These are phyloP conservation scores for Trichopus zeylanicus DNA, from an alignment of 116 monocot genomes.

Conservation along the genomic window DNA sequence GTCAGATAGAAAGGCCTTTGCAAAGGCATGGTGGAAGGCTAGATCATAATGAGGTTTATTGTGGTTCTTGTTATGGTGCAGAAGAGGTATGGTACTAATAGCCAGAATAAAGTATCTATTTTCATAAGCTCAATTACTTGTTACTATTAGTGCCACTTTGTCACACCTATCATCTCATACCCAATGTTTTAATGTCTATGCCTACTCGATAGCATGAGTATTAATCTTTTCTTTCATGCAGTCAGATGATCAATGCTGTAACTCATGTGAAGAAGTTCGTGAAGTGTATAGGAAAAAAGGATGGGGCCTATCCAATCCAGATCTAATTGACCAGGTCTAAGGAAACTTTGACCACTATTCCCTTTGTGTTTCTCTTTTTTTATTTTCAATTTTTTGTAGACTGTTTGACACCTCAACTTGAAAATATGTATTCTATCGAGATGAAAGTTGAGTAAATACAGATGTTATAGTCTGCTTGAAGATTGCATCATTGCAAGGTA, in stretches of 20 bases:
- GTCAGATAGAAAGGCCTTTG: slow-evolving; percentile 71
- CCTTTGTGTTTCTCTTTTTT: background rate
- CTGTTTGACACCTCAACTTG: no score
- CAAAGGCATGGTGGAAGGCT: slow-evolving; percentile 85
- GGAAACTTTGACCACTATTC: background rate
- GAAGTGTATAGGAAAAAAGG: slow-evolving; percentile 3
- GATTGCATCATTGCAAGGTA: no score
- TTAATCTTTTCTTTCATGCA: background rate
- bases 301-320: background rate
- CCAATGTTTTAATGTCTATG: background rate
- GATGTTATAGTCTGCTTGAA: no score
- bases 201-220: background rate
- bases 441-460: no score
- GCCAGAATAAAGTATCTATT: no score
- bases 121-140: background rate
- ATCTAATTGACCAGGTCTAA: background rate
- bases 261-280: slow-evolving; percentile 3
- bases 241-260: slow-evolving; percentile 1
- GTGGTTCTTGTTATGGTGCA: slow-evolving; percentile 84
- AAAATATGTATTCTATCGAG: no score
- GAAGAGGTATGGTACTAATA: slow-evolving; percentile 60
- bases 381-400: no score
- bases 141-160: background rate
- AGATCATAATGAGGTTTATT: slow-evolving; percentile 69
- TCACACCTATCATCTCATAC: background rate